Evolutionary conservation across 1,284 basidiomycete genomes (phyloP), one percentile per base, ranked within the genome.

Genomic region (Anthracocystis panici-leucophaei): DNA sequence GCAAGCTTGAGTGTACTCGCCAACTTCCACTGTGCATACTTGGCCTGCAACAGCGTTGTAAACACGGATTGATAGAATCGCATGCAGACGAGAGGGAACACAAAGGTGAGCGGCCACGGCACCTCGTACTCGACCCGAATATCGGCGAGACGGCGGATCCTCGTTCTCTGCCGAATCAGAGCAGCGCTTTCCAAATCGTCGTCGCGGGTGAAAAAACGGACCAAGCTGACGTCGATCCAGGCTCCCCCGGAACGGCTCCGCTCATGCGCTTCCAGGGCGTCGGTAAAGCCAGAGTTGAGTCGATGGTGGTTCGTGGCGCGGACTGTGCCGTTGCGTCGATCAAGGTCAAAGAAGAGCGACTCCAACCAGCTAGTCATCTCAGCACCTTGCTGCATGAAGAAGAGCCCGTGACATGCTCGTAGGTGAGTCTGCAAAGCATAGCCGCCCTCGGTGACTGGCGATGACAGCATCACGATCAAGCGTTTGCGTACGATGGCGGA

Each of bases 221-320:
- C 62, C 5, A 70, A 57, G 20, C 61, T 68, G 18, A 58, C 40
- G 45, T 76, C 74, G 58, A 76, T 76, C 74, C 74, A 76, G 10
- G 65, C 29, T 7, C 29, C 33, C 10, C 33, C 52, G 0, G 20
- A 27, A 4, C 21, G 41, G 35, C 45, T 54, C 25, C 41, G 56
- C 46, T 55, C 31, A 25, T 66, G 52, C 9, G 53, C 41, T 31
- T 67, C 67, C 12, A 75, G 48, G 11, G 61, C 54, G 29, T 76
- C 74, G 27, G 33, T 49, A 38, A 76, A 76, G 33, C 57, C 42
- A 8, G 68, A 61, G 49, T 71, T 58, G 42, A 76, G 68, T 18
- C 63, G 68, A 27, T 65, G 56, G 4, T 40, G 41, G 38, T 71
- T 52, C 9, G 51, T 33, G 21, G 68, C 73, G 9, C 64, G 55